Conservation (phyloP, 1,284 basidiomycete genomes). For the Puccinia novopanici region DNA sequence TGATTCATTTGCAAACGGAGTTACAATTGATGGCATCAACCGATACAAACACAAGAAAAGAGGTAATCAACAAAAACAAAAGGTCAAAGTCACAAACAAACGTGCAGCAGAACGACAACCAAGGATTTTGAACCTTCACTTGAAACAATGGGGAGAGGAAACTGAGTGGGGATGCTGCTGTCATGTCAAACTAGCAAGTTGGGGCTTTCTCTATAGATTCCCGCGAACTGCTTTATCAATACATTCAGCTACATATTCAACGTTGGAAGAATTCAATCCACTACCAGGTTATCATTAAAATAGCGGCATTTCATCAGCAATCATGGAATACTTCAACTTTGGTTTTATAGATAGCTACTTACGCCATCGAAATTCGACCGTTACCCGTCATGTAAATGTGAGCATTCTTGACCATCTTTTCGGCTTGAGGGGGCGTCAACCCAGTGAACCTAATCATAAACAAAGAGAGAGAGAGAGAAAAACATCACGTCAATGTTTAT, state of each 20-base stretch:
- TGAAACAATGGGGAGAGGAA: too few relatives aligned
- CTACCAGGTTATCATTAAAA: conserved; percentile 51
- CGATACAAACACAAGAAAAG: too few relatives aligned
- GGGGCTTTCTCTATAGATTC: conserved; percentile 35
- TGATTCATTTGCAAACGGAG: too few relatives aligned
- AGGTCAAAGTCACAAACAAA: too few relatives aligned
- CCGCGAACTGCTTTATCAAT: conserved; percentile 71
- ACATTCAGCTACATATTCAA: conserved; percentile 73
- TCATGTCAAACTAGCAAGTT: too few relatives aligned
- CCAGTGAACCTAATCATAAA: conserved; percentile 71
- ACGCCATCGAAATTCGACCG: conserved; percentile 57
- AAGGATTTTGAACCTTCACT: too few relatives aligned
- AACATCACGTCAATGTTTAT: neutral
- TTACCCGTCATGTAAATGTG: conserved; percentile 82
- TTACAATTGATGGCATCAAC: too few relatives aligned
- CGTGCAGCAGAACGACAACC: too few relatives aligned
- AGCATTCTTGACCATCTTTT: conserved; percentile 71
- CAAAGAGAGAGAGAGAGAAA: conserved; percentile 8
- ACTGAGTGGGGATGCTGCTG: too few relatives aligned
- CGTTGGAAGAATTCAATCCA: conserved; percentile 80
- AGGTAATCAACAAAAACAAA: too few relatives aligned
- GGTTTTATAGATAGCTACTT: conserved; percentile 38
- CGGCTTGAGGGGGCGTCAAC: conserved; percentile 70
- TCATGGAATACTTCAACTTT: neutral
- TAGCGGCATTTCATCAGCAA: neutral